phyloP scores from a whole-genome alignment of 805 yeast species.

The Kazachstania bromeliacearum region DNA sequence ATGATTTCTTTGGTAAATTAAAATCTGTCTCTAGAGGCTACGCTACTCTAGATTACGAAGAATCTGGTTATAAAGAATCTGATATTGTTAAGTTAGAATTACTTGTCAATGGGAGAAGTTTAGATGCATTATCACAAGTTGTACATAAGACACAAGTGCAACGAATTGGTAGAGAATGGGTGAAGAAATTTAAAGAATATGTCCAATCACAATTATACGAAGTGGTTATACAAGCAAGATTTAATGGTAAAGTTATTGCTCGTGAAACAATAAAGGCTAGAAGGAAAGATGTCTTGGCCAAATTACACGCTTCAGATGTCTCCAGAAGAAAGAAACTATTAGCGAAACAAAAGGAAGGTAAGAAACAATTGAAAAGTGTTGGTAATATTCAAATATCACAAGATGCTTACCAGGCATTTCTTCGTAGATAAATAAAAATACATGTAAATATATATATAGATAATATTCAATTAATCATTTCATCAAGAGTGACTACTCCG shows the following conservation, averaged over 20 bases:
- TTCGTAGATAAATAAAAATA: constrained; percentile 30
- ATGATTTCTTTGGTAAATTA: constrained; percentile 88
- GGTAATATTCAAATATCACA: constrained; percentile 73
- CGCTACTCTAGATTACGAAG: constrained; percentile 92
- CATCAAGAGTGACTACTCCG: constrained; percentile 55
- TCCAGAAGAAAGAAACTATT: constrained; percentile 81
- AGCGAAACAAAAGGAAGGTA: constrained; percentile 88
- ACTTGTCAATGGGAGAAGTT: constrained; percentile 77
- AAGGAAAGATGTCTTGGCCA: constrained; percentile 90
- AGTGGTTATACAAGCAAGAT: constrained; percentile 84
- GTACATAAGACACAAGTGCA: constrained; percentile 77
- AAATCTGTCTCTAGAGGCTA: constrained; percentile 87
- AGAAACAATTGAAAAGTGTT: constrained; percentile 61
- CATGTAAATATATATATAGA: not conserved
- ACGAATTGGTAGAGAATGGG: constrained; percentile 70
- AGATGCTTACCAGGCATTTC: constrained; percentile 83
- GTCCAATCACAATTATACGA: constrained; percentile 79
- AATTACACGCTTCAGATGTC: constrained; percentile 87
- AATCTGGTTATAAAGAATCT: constrained; percentile 72
- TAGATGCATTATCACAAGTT: constrained; percentile 88
- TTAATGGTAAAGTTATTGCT: constrained; percentile 73
- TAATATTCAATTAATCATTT: constrained; percentile 21
- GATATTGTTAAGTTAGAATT: constrained; percentile 83
- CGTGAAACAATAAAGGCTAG: constrained; percentile 90
- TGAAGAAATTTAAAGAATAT: constrained; percentile 68